Base-by-base conservation (phyloP, 2,329 filamentous ascomycete genomes). In the Venturia pyrina region DNA sequence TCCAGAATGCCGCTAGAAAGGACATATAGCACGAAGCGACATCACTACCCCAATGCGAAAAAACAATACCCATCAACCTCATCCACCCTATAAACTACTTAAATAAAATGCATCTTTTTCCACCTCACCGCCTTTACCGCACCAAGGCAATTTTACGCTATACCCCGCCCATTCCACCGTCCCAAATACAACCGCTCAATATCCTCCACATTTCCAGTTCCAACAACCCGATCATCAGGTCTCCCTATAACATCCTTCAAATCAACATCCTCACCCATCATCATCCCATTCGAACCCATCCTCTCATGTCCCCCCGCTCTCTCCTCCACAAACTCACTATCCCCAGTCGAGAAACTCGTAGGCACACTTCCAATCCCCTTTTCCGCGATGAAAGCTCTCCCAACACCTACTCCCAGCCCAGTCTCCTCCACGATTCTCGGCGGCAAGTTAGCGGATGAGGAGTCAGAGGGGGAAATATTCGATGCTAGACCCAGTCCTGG, bases 161-260 rank as follows among this genome's bases (percentile, higher is more conserved):
- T 2, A 28, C n/a, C n/a, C 19, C 7, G 24, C 21, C 21, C 62
- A n/a, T 50, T 24, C 62, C 44, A 56, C 48, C 46, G 17, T 15
- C 63, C 63, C 3, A 65, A 41, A 59, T 65, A 65, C n/a, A 34
- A 19, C 63, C 46, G n/a, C 34, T 65, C 63, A 21, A 65, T n/a
- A 59, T 65, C 63, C 1, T 43, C 63, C 7, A 1, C 24, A 5
- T 3, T 37, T 8, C 5, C 1, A 21, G 28, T 28, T 2, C 3
- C 5, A 46, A 17, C 28, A 17, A 53, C 8, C 41, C 19, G 40
- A 46, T 53, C 62, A 46, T 40, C 46, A 15, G 62, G 62, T 1
- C n/a, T 24, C n/a, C 62, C 62, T 11, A 50, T 24, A 1, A 63
- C 13, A 50, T 34, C 6, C 43, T 46, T 46, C 62, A 53, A 63